These are phyloP conservation scores for Leptodontidium sp. DNA, from an alignment of 2,329 filamentous ascomycete genomes.

Conservation along the genomic window DNA sequence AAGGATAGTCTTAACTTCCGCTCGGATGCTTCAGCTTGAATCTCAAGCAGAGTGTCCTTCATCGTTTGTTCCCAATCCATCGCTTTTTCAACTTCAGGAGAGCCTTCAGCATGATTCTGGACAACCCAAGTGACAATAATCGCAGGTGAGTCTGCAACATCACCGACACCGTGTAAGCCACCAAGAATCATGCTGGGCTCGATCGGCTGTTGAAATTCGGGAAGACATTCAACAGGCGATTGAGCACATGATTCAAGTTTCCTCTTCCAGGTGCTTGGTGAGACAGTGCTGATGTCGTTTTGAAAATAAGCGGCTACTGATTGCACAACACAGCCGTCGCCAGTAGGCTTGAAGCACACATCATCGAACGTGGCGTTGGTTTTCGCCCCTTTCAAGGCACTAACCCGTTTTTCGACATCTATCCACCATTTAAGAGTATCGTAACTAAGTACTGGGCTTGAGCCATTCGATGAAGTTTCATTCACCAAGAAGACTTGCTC, in stretches of 20 bases:
- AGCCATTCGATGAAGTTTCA: constrained; percentile 70
- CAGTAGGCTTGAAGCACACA: constrained; percentile 93
- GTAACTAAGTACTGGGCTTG: constrained; percentile 83
- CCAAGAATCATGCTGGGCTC: constrained; percentile 87
- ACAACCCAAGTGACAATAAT: constrained; percentile 96
- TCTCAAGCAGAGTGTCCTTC: constrained; percentile 75
- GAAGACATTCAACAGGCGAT: constrained; percentile 85
- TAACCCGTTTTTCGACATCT: constrained; percentile 81
- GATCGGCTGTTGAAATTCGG: constrained; percentile 88
- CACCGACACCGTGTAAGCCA: constrained; percentile 71
- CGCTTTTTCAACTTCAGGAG: constrained; percentile 72
- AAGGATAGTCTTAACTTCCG: constrained; percentile 90
- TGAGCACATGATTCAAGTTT: constrained; percentile 77
- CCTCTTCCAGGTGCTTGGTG: constrained; percentile 73
- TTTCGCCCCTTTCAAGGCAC: constrained; percentile 72
- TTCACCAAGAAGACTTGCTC: constrained; percentile 96
- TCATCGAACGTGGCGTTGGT: constrained; percentile 78
- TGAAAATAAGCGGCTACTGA: constrained; percentile 91
- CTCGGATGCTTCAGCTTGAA: constrained; percentile 79
- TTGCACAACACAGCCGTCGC: constrained; percentile 89
- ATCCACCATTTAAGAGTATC: constrained; percentile 95
- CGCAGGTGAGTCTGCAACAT: constrained; percentile 77
- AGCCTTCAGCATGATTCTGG: constrained; percentile 81
- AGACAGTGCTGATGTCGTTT: constrained; percentile 67
- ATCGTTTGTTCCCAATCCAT: constrained; percentile 91